phyloP scores from a whole-genome alignment of 805 yeast genomes.

The Candida railenensis region DNA sequence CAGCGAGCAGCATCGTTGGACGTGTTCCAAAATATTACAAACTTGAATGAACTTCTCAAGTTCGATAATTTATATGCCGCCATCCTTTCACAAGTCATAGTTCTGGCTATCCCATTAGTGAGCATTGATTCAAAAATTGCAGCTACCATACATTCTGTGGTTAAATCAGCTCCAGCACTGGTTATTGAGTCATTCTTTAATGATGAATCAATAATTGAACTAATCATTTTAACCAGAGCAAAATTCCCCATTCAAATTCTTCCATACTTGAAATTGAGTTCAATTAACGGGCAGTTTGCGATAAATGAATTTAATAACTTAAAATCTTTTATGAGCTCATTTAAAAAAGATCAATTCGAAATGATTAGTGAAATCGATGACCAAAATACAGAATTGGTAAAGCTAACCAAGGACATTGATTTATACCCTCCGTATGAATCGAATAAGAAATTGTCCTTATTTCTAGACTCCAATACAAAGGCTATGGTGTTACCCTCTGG shows the following conservation, averaged over 20 bases:
- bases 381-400: constrained; percentile 51
- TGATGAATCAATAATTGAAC: constrained; percentile 40
- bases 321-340: constrained; percentile 58
- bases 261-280: constrained; percentile 59
- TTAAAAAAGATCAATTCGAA: constrained; percentile 38
- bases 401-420: constrained; percentile 46
- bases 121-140: constrained; percentile 47
- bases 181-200: constrained; percentile 46
- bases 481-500: constrained; percentile 67
- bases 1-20: constrained; percentile 35
- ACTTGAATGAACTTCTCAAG: constrained; percentile 40
- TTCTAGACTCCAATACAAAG: constrained; percentile 51
- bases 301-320: constrained; percentile 57
- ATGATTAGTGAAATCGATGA: constrained; percentile 48
- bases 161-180: constrained; percentile 45
- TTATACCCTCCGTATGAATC: constrained; percentile 59
- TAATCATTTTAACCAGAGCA: constrained; percentile 58
- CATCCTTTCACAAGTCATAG: constrained; percentile 43
- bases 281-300: constrained; percentile 68
- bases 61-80: constrained; percentile 54
- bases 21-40: constrained; percentile 46
- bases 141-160: constrained; percentile 38
- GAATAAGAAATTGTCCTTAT: constrained; percentile 43
- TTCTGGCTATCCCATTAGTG: constrained; percentile 49
- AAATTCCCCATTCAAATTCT: constrained; percentile 69